A percentile compares a stretch with the other conserved stretches of the same genome.
Evolutionary conservation across 148 eudicot genomes (phyloP).

Genomic region (Nepenthes mirabilis): DNA sequence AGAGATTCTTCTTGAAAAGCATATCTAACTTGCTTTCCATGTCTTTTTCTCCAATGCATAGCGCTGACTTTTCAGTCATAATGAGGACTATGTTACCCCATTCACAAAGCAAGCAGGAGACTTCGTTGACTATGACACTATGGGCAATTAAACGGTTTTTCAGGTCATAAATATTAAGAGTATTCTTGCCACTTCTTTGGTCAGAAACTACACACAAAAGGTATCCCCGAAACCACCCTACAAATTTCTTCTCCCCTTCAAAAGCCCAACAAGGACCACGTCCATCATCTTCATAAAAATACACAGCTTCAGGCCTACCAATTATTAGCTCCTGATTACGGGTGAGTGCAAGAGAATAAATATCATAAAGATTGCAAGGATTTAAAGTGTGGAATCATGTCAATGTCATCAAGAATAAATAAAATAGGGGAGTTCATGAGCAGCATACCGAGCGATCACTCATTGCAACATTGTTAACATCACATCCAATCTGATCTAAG

Average conservation of each 20-base stretch:
- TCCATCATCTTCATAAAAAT: conserved; percentile 88
- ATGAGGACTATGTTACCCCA: conserved; percentile 94
- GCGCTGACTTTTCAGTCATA: conserved; percentile 70
- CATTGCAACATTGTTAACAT: conserved; percentile 61
- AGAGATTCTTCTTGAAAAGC: conserved; percentile 89
- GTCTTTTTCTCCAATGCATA: conserved; percentile 89
- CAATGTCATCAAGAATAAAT: conserved; percentile 1
- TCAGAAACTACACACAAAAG: conserved; percentile 80
- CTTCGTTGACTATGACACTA: conserved; percentile 61
- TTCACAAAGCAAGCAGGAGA: conserved; percentile 90
- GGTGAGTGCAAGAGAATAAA: no score
- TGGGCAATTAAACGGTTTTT: conserved; percentile 86
- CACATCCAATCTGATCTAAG: conserved; percentile 80
- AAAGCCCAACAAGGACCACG: conserved; percentile 99
- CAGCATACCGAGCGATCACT: conserved; percentile 79
- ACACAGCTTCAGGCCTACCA: conserved; percentile 94
- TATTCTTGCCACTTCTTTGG: conserved; percentile 66
- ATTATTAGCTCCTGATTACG: conserved; percentile 71
- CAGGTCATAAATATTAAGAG: conserved; percentile 83
- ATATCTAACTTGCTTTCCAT: conserved; percentile 99
- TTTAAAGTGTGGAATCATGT: not conserved
- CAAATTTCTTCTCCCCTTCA: conserved; percentile 86
- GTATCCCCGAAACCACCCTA: conserved; percentile 98
- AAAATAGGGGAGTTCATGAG: not conserved
- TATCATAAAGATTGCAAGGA: not conserved